Evolutionary conservation across 306 rosid genomes (phyloP), one percentile per base, ranked within the genome.

Genomic region (Carpinus viminea): DNA sequence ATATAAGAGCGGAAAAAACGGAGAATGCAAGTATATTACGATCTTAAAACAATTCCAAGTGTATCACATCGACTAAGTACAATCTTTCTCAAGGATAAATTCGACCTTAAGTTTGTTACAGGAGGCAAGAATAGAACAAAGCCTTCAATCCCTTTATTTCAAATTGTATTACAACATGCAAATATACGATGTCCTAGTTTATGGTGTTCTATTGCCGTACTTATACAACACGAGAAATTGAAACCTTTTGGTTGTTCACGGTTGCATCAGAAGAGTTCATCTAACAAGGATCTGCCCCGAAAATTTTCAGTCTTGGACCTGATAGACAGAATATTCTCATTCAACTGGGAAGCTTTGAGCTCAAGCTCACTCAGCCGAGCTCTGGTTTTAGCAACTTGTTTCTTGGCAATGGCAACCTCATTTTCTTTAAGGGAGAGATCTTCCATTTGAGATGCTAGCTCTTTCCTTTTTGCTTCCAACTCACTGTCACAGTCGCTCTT

Each of bases 351-450:
- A 72, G 89, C 82, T 84, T 87, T 84, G 71, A 80, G 84, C 87
- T 94, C 89, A 46, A 94, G 84, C 81, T 89, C 87, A 15, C 80
- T 84, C 87, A 94, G 73, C 48, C 82, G 91, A 65, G 84, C 90
- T 82, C 68, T 81, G 24, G 88, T 89, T 74, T 83, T 84, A 10
- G 88, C 86, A 52, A 90, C 88, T 50, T 57, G 57, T 36, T 69
- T 61, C 85, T 87, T 85, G 12, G 91, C 80, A 72, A 78, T 83
- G 57, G 84, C 82, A 70, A 88, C 20, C 84, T 87, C 96, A 70
- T 90, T 72, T 79, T 91, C 96, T 88, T 91, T 93, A 64, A 71
- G 52, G 66, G 79, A 80, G 89, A 93, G 76, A 75, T 38, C 79
- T 81, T 86, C 87, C 86, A 84, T 55, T 60, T 85, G 89, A 15